A percentile compares a stretch with the other conserved stretches of the same genome.
These are phyloP conservation scores for Mycena kentingensis DNA, from an alignment of 768 basidiomycete species.

Conservation along the genomic window DNA sequence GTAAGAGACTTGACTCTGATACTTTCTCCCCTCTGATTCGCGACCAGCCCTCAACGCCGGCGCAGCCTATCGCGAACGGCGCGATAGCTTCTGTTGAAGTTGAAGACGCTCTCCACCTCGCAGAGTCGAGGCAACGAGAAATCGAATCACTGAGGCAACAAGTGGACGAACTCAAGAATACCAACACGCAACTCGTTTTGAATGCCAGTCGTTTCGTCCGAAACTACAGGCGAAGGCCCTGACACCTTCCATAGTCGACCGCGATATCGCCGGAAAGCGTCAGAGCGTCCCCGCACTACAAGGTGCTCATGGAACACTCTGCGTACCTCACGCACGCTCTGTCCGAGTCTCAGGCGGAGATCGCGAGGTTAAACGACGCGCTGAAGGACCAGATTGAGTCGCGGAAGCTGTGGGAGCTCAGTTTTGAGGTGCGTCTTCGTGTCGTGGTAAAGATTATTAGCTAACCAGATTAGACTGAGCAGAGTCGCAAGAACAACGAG, in stretches of 20 bases:
- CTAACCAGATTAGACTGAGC: slow-evolving; percentile 35
- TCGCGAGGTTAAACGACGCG: slow-evolving; percentile 36
- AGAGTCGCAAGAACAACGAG: slow-evolving; percentile 60
- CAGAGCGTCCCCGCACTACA: slow-evolving; percentile 53
- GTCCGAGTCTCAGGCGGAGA: slow-evolving; percentile 42
- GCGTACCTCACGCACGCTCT: slow-evolving; percentile 47
- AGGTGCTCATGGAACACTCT: slow-evolving; percentile 55
- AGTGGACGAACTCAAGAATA: slow-evolving; percentile 27
- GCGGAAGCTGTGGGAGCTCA: too few species aligned
- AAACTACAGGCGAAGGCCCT: background rate
- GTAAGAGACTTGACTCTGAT: slow-evolving; percentile 61
- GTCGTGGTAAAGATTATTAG: slow-evolving; percentile 10
- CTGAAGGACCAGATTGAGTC: slow-evolving; percentile 55
- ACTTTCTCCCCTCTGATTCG: slow-evolving; percentile 45
- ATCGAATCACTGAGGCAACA: slow-evolving; percentile 53
- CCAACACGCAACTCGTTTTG: slow-evolving; percentile 5
- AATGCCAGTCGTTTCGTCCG: slow-evolving; percentile 7
- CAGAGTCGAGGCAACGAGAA: slow-evolving; percentile 46
- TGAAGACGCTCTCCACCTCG: slow-evolving; percentile 43
- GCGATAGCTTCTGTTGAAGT: slow-evolving; percentile 38
- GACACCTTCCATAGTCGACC: slow-evolving; percentile 36
- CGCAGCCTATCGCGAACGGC: slow-evolving; percentile 38
- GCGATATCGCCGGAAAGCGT: slow-evolving; percentile 48
- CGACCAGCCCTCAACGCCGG: slow-evolving; percentile 42
- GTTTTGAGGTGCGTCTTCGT: slow-evolving; percentile 41